Evolutionary conservation across 768 basidiomycete genomes (phyloP), one percentile per base, ranked within the genome.

Genomic region (Chalciporus piperatus): DNA sequence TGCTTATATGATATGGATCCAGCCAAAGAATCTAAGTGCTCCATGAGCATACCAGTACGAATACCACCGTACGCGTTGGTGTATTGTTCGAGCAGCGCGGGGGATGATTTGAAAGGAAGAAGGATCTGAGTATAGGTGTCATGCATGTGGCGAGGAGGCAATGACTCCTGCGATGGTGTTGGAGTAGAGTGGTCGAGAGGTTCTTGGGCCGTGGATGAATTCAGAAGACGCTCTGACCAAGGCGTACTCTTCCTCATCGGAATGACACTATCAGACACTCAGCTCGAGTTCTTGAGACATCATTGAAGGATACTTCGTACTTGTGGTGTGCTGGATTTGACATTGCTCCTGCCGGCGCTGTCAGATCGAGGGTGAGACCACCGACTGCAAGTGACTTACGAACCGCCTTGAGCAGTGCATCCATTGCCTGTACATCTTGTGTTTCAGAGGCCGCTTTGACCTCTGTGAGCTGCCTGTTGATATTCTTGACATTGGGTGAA

Each of bases 1-100:
- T 92, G 89, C 64, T 89, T 87, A 68, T 92, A 92, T 4, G 89
- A 77, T 51, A 92, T 89, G 4, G 85, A 87, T 27, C 89, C 90
- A 6, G 90, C 89, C n/a, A 92, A 72, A 3, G 87, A 88, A 63
- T 93, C 90, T 30, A 92, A 74, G 62, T 91, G 85, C 68, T 88
- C 84, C 82, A 89, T 84, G 23, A 89, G 70, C 71, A 81, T 83
- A 39, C 87, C 86, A 2, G 76, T 86, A 38, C 86, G 78, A 54
- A 89, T 82, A 16, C 85, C 83, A 16, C 87, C 87, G 22, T 76
- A 74, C 0, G 84, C 84, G 60, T 87, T 89, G 7, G 79, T 84
- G 59, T 88, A 88, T 52, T 81, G 76, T 58, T 89, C 87, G 20
- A 87, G 70, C 12, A 85, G 67, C 47, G 76, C 66, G 0, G 81